phyloP scores from a whole-genome alignment of 2,329 filamentous ascomycete species.

The Fusarium anthophilum region DNA sequence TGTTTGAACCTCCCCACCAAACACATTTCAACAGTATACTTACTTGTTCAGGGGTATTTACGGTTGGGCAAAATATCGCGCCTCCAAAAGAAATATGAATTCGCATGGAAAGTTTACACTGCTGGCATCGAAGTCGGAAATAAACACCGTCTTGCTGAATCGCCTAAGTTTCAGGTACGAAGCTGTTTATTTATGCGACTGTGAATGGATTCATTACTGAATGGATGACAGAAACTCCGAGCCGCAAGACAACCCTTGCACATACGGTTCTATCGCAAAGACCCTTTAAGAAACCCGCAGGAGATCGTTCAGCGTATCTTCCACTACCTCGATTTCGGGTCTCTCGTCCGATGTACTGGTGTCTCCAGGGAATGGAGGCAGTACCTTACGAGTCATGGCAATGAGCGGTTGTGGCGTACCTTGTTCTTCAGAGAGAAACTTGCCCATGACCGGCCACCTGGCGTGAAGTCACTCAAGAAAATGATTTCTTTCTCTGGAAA shows the following conservation, averaged over 20 bases:
- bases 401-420: constrained; percentile 46
- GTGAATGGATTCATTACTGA: background rate
- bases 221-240: constrained; percentile 45
- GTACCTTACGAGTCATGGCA: constrained; percentile 43
- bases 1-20: constrained; percentile 39
- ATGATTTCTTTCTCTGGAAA: constrained; percentile 47
- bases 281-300: constrained; percentile 49
- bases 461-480: constrained; percentile 39
- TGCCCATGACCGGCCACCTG: constrained; percentile 35
- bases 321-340: constrained; percentile 46
- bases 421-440: constrained; percentile 43
- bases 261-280: constrained; percentile 45
- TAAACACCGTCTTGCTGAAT: constrained; percentile 39
- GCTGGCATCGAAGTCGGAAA: constrained; percentile 50
- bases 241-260: constrained; percentile 49
- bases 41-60: constrained; percentile 51
- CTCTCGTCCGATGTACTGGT: constrained; percentile 46
- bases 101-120: constrained; percentile 53
- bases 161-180: constrained; percentile 48
- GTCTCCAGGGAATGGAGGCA: constrained; percentile 48
- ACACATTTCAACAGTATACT: background rate
- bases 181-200: background rate
- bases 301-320: constrained; percentile 52
- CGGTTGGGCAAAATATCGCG: constrained; percentile 53
- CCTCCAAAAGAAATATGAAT: constrained; percentile 49